Evolutionary conservation across 2,329 filamentous ascomycete genomes (phyloP).

Genomic region (Aspergillus quadrilineatus): DNA sequence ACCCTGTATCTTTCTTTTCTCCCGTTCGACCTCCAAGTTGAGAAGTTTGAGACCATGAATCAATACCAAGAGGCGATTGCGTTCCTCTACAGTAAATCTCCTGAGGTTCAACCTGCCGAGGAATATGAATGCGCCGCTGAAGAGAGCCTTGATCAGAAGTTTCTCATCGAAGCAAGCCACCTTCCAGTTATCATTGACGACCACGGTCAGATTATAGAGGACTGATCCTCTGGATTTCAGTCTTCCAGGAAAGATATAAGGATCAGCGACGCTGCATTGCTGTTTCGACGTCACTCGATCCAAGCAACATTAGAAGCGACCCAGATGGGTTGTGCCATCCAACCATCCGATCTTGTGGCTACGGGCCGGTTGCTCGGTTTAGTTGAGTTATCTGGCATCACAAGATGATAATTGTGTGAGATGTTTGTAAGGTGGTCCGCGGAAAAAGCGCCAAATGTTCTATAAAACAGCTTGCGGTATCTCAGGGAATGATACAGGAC

Average conservation of each 20-base stretch:
- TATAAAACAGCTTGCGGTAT: conserved; percentile 17
- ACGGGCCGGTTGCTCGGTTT: conserved; percentile 8
- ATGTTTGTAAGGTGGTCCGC: conserved; percentile 14
- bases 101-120: conserved; percentile 15
- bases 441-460: conserved; percentile 13
- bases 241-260: conserved; percentile 16
- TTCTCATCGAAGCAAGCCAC: conserved; percentile 17
- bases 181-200: conserved; percentile 21
- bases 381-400: conserved; percentile 2
- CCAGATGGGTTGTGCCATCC: conserved; percentile 13
- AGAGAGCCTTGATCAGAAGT: conserved; percentile 17
- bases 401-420: conserved; percentile 15
- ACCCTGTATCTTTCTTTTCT: conserved; percentile 14
- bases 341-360: conserved; percentile 10
- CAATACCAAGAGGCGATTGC: conserved; percentile 2
- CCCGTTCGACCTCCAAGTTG: conserved; percentile 10
- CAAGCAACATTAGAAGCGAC: conserved; percentile 17
- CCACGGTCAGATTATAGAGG: conserved; percentile 16
- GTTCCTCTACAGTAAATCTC: conserved; percentile 18
- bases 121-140: conserved; percentile 18
- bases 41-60: conserved; percentile 9
- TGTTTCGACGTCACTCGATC: conserved; percentile 11
- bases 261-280: conserved; percentile 18
- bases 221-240: conserved; percentile 14
- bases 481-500: conserved; percentile 19